Conservation (phyloP, 2,329 filamentous ascomycete species). For the Aspergillus phoenicis region DNA sequence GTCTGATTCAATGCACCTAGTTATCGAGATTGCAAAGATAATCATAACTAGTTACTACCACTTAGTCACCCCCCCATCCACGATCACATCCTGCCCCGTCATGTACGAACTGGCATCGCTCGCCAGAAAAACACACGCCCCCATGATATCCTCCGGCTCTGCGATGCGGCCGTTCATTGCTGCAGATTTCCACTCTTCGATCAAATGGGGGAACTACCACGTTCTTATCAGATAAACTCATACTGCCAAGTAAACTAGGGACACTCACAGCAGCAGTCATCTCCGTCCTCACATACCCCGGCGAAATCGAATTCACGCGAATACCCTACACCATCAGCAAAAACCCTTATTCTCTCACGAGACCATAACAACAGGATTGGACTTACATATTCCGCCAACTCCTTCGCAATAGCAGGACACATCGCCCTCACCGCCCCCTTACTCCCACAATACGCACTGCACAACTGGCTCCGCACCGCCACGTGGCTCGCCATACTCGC, state of each 20-base stretch:
- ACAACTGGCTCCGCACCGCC: conserved; percentile 53
- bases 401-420: conserved; percentile 52
- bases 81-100: conserved; percentile 50
- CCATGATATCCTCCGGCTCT: conserved; percentile 54
- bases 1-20: too few species aligned
- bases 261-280: conserved; percentile 37
- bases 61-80: conserved; percentile 48
- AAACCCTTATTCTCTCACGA: too few species aligned
- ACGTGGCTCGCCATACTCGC: conserved; percentile 58
- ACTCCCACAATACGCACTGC: conserved; percentile 51
- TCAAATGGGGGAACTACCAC: conserved; percentile 47
- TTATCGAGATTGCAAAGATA: neutral
- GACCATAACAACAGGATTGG: too few species aligned
- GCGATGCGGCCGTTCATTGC: conserved; percentile 53
- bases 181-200: conserved; percentile 54
- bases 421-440: conserved; percentile 54
- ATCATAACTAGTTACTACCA: conserved; percentile 32
- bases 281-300: conserved; percentile 42
- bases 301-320: conserved; percentile 47
- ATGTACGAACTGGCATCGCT: conserved; percentile 52
- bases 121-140: conserved; percentile 52
- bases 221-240: neutral
- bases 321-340: conserved; percentile 35
- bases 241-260: neutral
- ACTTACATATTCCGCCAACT: conserved; percentile 43